Conservation (phyloP, 331 rosid species). For the Telfairia occidentalis region DNA sequence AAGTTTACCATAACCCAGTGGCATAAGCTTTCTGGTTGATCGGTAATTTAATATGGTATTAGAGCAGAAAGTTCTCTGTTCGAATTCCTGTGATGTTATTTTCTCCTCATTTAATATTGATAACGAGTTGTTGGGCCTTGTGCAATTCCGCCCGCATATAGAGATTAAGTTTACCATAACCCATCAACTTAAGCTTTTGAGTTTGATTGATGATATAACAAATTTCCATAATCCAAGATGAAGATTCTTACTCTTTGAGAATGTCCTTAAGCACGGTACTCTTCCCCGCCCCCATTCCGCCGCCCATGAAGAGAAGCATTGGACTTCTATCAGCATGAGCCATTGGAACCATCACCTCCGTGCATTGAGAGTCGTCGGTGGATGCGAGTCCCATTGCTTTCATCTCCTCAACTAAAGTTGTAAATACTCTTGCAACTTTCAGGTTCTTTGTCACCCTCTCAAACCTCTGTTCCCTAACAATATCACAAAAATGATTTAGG, state of each 20-base stretch:
- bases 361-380: constrained; percentile 68
- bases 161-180: too few species aligned
- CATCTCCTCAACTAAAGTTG: constrained; percentile 83
- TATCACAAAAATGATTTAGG: neutral
- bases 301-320: constrained; percentile 93
- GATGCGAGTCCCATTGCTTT: constrained; percentile 85
- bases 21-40: too few species aligned
- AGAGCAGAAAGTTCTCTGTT: too few species aligned
- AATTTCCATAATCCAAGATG: neutral
- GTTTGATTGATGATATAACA: too few species aligned
- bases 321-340: constrained; percentile 93
- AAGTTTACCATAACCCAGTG: too few species aligned
- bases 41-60: too few species aligned
- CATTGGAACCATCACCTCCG: constrained; percentile 97
- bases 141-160: too few species aligned
- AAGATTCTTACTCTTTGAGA: constrained; percentile 68
- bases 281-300: constrained; percentile 99
- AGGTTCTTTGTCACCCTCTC: constrained; percentile 83
- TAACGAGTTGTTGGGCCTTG: too few species aligned
- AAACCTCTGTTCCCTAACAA: constrained; percentile 69
- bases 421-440: constrained; percentile 91
- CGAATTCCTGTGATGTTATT: too few species aligned
- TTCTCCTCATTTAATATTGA: too few species aligned
- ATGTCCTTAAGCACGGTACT: constrained; percentile 90
- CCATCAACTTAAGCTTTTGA: too few species aligned